Conservation (phyloP, 108 stramenopile species). For the Discostella pseudostelligera region DNA sequence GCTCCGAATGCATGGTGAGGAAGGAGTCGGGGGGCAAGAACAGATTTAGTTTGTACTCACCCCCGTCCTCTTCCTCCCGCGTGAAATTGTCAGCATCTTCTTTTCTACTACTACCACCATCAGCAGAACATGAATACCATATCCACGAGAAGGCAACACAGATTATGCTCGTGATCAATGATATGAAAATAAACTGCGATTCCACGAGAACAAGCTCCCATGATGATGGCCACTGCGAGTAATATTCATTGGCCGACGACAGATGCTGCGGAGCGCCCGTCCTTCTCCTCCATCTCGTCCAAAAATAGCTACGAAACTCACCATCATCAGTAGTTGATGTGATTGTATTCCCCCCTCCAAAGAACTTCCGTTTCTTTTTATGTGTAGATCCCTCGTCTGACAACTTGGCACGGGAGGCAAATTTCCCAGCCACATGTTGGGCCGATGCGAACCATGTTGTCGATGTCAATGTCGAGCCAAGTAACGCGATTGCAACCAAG, state of each 20-base stretch:
- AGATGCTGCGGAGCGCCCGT: too few species aligned
- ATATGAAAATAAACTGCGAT: constrained; percentile 26
- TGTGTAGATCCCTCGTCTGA: background rate
- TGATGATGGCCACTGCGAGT: constrained; percentile 1
- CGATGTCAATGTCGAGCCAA: background rate
- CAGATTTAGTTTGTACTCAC: constrained; percentile 37
- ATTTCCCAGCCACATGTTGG: constrained; percentile 7
- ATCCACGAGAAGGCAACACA: constrained; percentile 28
- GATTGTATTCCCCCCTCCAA: background rate
- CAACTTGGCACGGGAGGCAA: constrained; percentile 1
- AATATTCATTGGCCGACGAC: background rate
- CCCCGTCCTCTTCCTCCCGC: constrained; percentile 45
- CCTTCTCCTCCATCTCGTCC: constrained; percentile 3
- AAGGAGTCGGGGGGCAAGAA: constrained; percentile 19
- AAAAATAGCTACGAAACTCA: constrained; percentile 2
- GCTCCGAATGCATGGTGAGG: constrained; percentile 4
- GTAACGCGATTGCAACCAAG: constrained; percentile 8
- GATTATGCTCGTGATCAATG: constrained; percentile 26
- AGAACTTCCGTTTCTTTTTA: background rate
- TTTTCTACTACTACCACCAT: constrained; percentile 2
- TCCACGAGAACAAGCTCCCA: constrained; percentile 34
- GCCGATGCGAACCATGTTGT: constrained; percentile 3
- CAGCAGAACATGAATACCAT: constrained; percentile 19
- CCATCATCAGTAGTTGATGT: background rate
- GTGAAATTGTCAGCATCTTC: too few species aligned